Conservation (phyloP, 768 basidiomycete genomes). For the Hemileccinum rubropunctum region DNA sequence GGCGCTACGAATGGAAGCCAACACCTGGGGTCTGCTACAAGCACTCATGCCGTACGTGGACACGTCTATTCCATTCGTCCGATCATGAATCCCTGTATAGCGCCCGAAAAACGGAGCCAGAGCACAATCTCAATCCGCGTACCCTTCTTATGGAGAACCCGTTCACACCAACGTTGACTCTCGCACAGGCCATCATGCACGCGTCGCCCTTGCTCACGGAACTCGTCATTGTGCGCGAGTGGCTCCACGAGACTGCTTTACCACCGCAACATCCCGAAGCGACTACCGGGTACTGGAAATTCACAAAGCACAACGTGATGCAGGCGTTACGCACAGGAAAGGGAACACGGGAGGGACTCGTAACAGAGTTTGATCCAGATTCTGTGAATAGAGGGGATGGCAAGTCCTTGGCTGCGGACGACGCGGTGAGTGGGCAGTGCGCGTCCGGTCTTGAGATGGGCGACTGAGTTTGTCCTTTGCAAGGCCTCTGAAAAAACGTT, state of each 20-base stretch:
- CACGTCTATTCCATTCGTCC: neutral
- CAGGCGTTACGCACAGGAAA: conserved; percentile 56
- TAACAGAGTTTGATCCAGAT: conserved; percentile 80
- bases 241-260: conserved; percentile 78
- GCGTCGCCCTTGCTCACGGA: conserved; percentile 67
- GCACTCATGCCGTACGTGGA: conserved; percentile 67
- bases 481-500: conserved; percentile 82
- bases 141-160: conserved; percentile 67
- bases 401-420: conserved; percentile 65
- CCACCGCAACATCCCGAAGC: conserved; percentile 62
- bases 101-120: conserved; percentile 64
- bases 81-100: conserved; percentile 31
- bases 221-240: conserved; percentile 81
- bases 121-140: conserved; percentile 46
- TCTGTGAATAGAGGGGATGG: conserved; percentile 61
- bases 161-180: conserved; percentile 73
- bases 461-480: neutral
- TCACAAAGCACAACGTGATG: conserved; percentile 73
- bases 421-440: conserved; percentile 53
- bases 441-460: neutral
- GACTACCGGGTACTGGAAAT: conserved; percentile 80
- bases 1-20: conserved; percentile 65
- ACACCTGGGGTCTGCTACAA: conserved; percentile 82
- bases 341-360: conserved; percentile 45
- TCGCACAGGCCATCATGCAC: conserved; percentile 72